phyloP scores from a whole-genome alignment of 1,139 yeast species.

The Kodamaea fungicola region DNA sequence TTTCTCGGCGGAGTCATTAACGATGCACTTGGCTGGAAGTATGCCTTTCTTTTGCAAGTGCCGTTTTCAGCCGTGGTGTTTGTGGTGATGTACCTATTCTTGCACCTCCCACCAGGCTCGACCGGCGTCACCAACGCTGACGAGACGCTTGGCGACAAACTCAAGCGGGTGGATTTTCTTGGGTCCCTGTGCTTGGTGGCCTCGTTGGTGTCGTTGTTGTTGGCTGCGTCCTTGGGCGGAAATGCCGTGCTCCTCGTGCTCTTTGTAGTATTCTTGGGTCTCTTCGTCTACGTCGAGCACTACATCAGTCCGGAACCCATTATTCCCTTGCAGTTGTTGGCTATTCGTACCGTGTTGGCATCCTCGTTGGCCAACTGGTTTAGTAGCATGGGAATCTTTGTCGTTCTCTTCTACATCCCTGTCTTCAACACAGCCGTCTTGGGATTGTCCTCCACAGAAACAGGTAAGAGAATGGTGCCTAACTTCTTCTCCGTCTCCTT shows the following conservation, averaged over 20 bases:
- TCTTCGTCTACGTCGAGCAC: slow-evolving; percentile 51
- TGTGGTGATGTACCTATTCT: slow-evolving; percentile 31
- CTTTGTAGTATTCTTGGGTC: slow-evolving; percentile 21
- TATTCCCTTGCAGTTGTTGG: slow-evolving; percentile 55
- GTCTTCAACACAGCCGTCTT: slow-evolving; percentile 58
- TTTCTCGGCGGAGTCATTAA: slow-evolving; percentile 65
- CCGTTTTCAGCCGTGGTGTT: slow-evolving; percentile 62
- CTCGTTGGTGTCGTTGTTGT: slow-evolving; percentile 50
- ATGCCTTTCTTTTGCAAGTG: slow-evolving; percentile 49
- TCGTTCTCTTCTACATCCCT: slow-evolving; percentile 61
- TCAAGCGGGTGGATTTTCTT: slow-evolving; percentile 63
- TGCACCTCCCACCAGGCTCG: slow-evolving; percentile 47
- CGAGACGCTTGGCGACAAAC: slow-evolving; percentile 38
- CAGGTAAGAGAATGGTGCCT: slow-evolving; percentile 61
- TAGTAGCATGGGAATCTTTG: slow-evolving; percentile 52
- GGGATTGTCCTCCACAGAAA: slow-evolving; percentile 52
- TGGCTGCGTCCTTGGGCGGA: slow-evolving; percentile 72
- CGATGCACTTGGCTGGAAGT: slow-evolving; percentile 77
- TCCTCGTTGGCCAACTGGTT: slow-evolving; percentile 70
- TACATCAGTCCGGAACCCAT: slow-evolving; percentile 63
- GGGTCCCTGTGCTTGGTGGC: slow-evolving; percentile 65
- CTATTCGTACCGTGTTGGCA: slow-evolving; percentile 56
- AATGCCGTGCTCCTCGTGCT: slow-evolving; percentile 29
- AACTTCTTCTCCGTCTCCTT: slow-evolving; percentile 66
- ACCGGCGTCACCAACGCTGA: slow-evolving; percentile 41